These are phyloP conservation scores for Hypoxylon sp. DNA, from an alignment of 2,329 filamentous ascomycete genomes.

Conservation along the genomic window DNA sequence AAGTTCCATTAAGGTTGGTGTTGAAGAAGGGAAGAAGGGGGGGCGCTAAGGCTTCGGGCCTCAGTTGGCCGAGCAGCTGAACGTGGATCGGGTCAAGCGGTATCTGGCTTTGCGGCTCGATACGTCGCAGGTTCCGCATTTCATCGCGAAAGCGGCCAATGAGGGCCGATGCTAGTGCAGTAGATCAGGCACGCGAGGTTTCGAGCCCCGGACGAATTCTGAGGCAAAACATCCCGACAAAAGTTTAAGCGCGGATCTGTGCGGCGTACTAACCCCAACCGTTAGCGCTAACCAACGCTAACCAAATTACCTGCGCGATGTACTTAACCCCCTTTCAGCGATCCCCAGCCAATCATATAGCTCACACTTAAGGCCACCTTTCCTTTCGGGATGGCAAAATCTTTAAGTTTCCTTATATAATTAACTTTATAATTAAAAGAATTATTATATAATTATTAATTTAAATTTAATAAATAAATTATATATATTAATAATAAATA, in stretches of 20 bases:
- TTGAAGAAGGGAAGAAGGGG: conserved; percentile 34
- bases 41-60: conserved; percentile 40
- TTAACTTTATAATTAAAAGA: no score
- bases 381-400: no score
- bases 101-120: conserved; percentile 54
- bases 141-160: conserved; percentile 46
- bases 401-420: no score
- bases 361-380: background rate
- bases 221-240: conserved; percentile 55
- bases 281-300: conserved; percentile 25
- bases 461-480: no score
- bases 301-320: conserved; percentile 25
- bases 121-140: conserved; percentile 53
- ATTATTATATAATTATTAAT: no score
- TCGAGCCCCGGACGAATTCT: conserved; percentile 57
- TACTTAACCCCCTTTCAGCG: conserved; percentile 9
- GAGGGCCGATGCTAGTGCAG: conserved; percentile 30
- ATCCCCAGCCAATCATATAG: conserved; percentile 32
- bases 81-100: conserved; percentile 31
- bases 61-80: conserved; percentile 36
- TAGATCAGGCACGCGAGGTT: conserved; percentile 57
- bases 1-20: conserved; percentile 34
- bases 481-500: no score
- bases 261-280: conserved; percentile 26
- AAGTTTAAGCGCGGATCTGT: conserved; percentile 46